A percentile compares a stretch with the other conserved stretches of the same genome.
Conservation (phyloP, 495 filamentous ascomycete genomes). For the Neurospora intermedia region DNA sequence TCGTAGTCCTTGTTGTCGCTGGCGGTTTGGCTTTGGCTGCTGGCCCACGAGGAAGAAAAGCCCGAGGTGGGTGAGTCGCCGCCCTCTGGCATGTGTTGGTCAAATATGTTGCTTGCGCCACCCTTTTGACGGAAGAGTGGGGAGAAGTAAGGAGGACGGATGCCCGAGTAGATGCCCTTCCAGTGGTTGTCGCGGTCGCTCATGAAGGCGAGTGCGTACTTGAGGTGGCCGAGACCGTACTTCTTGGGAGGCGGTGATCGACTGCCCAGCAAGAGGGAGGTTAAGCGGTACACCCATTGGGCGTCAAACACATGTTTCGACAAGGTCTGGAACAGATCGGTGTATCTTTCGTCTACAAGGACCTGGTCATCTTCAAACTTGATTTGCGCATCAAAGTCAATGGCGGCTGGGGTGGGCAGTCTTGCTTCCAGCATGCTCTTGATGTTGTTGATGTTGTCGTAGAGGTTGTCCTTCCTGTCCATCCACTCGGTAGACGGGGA, state of each 20-base stretch:
- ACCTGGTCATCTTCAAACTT: slow-evolving; percentile 1
- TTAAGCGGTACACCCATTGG: slow-evolving; percentile 24
- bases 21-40: neutral
- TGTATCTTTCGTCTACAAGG: slow-evolving; percentile 5
- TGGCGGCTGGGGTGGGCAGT: slow-evolving; percentile 8
- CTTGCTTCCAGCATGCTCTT: slow-evolving; percentile 25
- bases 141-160: slow-evolving; percentile 21
- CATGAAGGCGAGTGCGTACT: slow-evolving; percentile 15
- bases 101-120: neutral
- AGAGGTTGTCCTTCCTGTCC: slow-evolving; percentile 21
- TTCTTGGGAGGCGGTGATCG: slow-evolving; percentile 3
- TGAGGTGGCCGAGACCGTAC: slow-evolving; percentile 7
- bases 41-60: neutral
- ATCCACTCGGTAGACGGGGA: neutral
- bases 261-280: slow-evolving; percentile 17
- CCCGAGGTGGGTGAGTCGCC: neutral
- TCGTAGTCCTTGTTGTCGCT: slow-evolving; percentile 21
- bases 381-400: slow-evolving; percentile 10
- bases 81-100: neutral
- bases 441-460: slow-evolving; percentile 33
- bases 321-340: slow-evolving; percentile 1
- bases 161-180: slow-evolving; percentile 8
- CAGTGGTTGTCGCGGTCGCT: slow-evolving; percentile 15
- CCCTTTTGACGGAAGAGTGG: slow-evolving; percentile 8
- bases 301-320: slow-evolving; percentile 16